A percentile compares a stretch with the other conserved stretches of the same genome.
phyloP scores from a whole-genome alignment of 2,329 filamentous ascomycete genomes.

The Cordyceps cateniannulata region DNA sequence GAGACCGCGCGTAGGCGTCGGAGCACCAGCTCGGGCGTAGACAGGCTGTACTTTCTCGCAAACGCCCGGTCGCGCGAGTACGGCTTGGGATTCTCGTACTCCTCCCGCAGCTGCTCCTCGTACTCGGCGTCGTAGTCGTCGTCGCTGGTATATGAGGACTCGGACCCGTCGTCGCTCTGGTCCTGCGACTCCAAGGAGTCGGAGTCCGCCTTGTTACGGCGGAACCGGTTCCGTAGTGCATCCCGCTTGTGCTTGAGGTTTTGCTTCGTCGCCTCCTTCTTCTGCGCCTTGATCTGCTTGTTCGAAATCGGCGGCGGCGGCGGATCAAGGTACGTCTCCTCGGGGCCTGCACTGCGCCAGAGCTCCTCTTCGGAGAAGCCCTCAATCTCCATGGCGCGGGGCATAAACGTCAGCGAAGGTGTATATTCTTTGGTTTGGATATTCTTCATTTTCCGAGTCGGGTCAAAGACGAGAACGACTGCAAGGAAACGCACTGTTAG shows the following conservation, averaged over 20 bases:
- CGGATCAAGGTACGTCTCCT: conserved; percentile 22
- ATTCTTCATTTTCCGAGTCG: conserved; percentile 19
- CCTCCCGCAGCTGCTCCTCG: conserved; percentile 13
- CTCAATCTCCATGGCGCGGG: conserved; percentile 23
- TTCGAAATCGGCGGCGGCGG: conserved; percentile 18
- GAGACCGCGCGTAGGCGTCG: conserved; percentile 18
- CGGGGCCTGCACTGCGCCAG: conserved; percentile 20
- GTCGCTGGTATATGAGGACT: conserved; percentile 16
- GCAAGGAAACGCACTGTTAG: neutral
- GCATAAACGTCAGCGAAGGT: conserved; percentile 24
- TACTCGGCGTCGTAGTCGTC: conserved; percentile 20
- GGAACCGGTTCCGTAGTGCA: neutral
- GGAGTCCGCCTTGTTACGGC: neutral
- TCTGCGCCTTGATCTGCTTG: conserved; percentile 14
- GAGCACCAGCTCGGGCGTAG: conserved; percentile 19
- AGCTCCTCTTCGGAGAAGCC: conserved; percentile 23
- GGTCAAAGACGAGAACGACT: conserved; percentile 22
- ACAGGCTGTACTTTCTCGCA: conserved; percentile 21
- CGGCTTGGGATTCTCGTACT: conserved; percentile 18
- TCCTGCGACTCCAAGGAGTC: conserved; percentile 8
- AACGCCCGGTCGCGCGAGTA: conserved; percentile 21
- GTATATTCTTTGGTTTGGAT: conserved; percentile 17
- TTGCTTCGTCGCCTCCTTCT: conserved; percentile 14
- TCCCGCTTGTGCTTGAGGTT: conserved; percentile 12
- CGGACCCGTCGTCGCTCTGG: neutral